phyloP scores from a whole-genome alignment of 2,329 filamentous ascomycete genomes.

The Furcasterigmium sp. region DNA sequence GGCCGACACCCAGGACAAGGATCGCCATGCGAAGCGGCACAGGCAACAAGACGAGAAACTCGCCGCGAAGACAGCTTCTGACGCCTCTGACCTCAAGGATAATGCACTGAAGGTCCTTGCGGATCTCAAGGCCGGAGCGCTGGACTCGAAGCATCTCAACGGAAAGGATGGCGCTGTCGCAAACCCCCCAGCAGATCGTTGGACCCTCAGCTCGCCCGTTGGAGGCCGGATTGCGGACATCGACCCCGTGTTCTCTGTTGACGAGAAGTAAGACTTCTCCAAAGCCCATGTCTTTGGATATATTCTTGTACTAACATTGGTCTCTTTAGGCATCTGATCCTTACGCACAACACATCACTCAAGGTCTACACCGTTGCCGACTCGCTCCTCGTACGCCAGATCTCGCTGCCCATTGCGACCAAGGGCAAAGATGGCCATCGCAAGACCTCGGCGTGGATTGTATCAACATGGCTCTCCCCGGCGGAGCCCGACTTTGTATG shows the following conservation, averaged over 20 bases:
- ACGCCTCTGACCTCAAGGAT: slow-evolving; percentile 8
- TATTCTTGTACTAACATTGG: slow-evolving; percentile 17
- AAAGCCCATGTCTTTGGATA: neutral
- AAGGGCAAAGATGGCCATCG: slow-evolving; percentile 11
- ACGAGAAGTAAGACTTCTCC: slow-evolving; percentile 50
- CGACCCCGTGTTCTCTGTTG: slow-evolving; percentile 55
- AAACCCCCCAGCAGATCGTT: slow-evolving; percentile 20
- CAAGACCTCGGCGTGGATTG: slow-evolving; percentile 25
- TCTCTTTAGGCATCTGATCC: slow-evolving; percentile 59
- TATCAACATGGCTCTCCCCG: slow-evolving; percentile 34
- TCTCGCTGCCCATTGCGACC: slow-evolving; percentile 43
- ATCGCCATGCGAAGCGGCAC: slow-evolving; percentile 32
- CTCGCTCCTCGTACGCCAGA: slow-evolving; percentile 72
- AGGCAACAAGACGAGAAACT: slow-evolving; percentile 21
- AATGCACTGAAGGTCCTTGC: slow-evolving; percentile 11
- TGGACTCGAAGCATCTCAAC: slow-evolving; percentile 7
- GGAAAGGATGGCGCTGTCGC: slow-evolving; percentile 7
- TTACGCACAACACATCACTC: slow-evolving; percentile 69
- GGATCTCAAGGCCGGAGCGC: slow-evolving; percentile 8
- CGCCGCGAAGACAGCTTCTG: slow-evolving; percentile 8
- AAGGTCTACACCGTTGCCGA: slow-evolving; percentile 78
- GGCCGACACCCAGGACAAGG: slow-evolving; percentile 32
- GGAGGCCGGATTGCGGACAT: slow-evolving; percentile 61
- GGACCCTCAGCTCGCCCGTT: slow-evolving; percentile 60
- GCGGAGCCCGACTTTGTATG: slow-evolving; percentile 44